Conservation (phyloP, 2,329 filamentous ascomycete genomes). For the Daldinia sp. region DNA sequence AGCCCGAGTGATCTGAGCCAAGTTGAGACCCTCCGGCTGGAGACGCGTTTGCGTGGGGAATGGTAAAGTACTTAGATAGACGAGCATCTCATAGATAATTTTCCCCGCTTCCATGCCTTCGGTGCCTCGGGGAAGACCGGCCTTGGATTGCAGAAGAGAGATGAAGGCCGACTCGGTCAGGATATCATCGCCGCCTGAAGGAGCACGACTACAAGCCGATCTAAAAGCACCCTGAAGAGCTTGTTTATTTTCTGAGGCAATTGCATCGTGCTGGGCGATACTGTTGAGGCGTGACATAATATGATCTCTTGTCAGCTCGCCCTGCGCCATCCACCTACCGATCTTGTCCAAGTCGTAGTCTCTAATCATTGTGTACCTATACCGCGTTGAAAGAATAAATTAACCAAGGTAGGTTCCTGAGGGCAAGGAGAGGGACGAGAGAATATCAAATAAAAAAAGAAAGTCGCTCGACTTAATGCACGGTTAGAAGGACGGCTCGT, state of each 20-base stretch:
- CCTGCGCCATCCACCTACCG: conserved; percentile 6
- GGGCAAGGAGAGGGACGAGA: not conserved
- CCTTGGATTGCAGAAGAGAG: conserved; percentile 24
- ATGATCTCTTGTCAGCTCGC: conserved; percentile 11
- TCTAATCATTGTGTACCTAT: conserved; percentile 12
- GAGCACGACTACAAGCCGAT: not conserved
- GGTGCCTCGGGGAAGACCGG: conserved; percentile 8
- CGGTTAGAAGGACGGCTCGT: not conserved
- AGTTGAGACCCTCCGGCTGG: conserved; percentile 14
- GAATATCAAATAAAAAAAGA: not conserved
- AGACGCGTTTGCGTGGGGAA: conserved; percentile 14
- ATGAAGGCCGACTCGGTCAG: conserved; percentile 25
- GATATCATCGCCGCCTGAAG: conserved; percentile 3
- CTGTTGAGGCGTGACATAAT: conserved; percentile 20
- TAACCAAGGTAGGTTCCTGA: not conserved
- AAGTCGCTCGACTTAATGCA: not conserved
- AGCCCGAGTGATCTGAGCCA: conserved; percentile 24
- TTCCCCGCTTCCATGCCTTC: conserved; percentile 13
- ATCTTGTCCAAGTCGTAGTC: conserved; percentile 17
- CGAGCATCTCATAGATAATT: conserved; percentile 33
- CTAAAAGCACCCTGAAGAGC: conserved; percentile 7
- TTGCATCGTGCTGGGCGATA: conserved; percentile 2
- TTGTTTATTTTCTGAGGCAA: conserved; percentile 1
- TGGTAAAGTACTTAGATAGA: conserved; percentile 37
- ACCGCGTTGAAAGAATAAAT: not conserved